Evolutionary conservation across 768 basidiomycete genomes (phyloP).

Genomic region (Mycena chlorophos): DNA sequence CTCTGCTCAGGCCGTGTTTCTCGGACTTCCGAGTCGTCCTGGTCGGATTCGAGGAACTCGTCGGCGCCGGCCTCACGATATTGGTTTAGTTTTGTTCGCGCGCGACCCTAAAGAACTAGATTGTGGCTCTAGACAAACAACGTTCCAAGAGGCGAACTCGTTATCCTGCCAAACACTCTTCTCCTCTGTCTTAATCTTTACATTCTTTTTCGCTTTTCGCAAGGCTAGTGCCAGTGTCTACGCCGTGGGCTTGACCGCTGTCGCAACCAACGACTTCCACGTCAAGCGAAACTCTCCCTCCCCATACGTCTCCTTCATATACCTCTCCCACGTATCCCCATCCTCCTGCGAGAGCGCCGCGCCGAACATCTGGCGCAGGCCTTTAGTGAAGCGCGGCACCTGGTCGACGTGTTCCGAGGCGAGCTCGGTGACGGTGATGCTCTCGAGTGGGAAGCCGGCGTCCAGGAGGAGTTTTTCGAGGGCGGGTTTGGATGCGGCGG

Average conservation of each 20-base stretch:
- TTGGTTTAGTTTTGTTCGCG: too few relatives aligned
- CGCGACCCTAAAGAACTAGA: too few relatives aligned
- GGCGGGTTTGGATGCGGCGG: not conserved
- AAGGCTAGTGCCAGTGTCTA: too few relatives aligned
- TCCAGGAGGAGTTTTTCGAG: not conserved
- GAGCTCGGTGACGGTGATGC: not conserved
- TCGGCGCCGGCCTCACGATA: too few relatives aligned
- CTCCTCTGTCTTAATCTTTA: too few relatives aligned
- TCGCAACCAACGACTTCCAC: constrained; percentile 7
- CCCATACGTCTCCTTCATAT: constrained; percentile 7
- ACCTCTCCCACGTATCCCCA: constrained; percentile 5
- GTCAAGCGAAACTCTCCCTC: constrained; percentile 8
- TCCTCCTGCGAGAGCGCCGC: not conserved
- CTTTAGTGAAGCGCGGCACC: not conserved
- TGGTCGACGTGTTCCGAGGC: constrained; percentile 1
- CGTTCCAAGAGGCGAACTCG: too few relatives aligned
- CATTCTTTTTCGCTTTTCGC: too few relatives aligned
- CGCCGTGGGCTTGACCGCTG: constrained; percentile 5
- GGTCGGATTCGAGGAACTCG: too few relatives aligned
- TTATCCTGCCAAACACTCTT: too few relatives aligned
- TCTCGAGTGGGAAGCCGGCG: constrained; percentile 3
- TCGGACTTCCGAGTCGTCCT: too few relatives aligned
- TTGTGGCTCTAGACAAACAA: too few relatives aligned
- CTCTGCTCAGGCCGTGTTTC: too few relatives aligned
- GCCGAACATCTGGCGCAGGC: not conserved